Evolutionary conservation across 2,329 filamentous ascomycete species (phyloP), one percentile per base, ranked within the genome.

Genomic region (Coniochaeta sp.): DNA sequence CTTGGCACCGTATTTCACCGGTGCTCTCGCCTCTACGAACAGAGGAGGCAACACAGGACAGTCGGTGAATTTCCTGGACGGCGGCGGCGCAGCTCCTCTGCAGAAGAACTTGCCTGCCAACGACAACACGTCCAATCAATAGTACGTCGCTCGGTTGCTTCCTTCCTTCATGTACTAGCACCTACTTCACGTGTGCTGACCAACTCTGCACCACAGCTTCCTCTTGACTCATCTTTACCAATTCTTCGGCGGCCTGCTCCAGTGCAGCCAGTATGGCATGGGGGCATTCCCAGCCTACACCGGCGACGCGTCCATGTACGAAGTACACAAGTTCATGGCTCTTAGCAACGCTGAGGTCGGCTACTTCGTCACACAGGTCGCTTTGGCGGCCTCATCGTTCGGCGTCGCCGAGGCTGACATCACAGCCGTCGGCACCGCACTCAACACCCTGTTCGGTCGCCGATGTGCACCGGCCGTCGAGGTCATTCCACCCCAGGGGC

Each of bases 161-260:
- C 17, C 17, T 24, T 24, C n/a, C 34, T 58, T 24, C 44, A 9
- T 6, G 24, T 36, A 36, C 22, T 28, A 24, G 12, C 34, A 12
- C 31, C 33, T 17, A 12, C 33, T 12, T 57, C 54, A 14, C 33
- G 8, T 24, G 6, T 28, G 2, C 47, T 52, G 12, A 52, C 33
- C 59, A 59, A 61, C 57, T 57, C 28, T 50, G 43, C 7, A 7
- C 7, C 26, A 3, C 61, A 83, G 81, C 70, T 76, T 76, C 62
- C 80, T 87, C 60, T 71, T 87, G 62, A 86, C 81, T 52, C 84
- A 87, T 67, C 73, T 87, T 40, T 87, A 87, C 73, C 71, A 81
- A 64, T 87, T 81, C 76, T 87, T 87, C 68, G 84, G 82, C 58
- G 74, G 74, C 26, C 76, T 87, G 24, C 77, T 86, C 54, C 80